These are phyloP conservation scores for Chaetomium tenue DNA, from an alignment of 495 filamentous ascomycete species.

Conservation along the genomic window DNA sequence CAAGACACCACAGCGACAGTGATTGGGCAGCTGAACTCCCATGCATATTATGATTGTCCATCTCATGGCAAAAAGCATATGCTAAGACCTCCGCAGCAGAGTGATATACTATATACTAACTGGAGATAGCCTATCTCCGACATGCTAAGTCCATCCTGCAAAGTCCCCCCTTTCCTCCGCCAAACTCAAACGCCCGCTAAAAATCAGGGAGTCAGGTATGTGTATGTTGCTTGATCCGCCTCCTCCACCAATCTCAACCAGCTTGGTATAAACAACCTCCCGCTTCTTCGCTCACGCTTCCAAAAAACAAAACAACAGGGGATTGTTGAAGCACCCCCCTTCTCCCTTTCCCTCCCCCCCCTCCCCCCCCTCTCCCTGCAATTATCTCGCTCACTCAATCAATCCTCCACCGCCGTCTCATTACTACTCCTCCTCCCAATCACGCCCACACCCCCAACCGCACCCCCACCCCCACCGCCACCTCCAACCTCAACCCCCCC, in stretches of 20 bases:
- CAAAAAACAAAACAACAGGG: no score
- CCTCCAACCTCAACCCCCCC: not conserved
- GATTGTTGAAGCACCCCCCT: not conserved
- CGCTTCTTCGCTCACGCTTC: no score
- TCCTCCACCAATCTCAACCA: not conserved
- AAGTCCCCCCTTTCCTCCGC: not conserved
- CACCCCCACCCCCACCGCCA: not conserved
- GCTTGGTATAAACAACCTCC: not conserved
- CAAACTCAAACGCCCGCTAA: not conserved
- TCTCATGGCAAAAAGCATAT: not conserved
- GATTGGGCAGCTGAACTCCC: not conserved
- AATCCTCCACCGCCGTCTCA: conserved; percentile 5
- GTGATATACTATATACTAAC: not conserved
- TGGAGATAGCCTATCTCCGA: not conserved
- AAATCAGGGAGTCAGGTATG: not conserved
- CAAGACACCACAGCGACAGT: no score
- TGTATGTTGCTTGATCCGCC: not conserved
- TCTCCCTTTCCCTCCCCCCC: not conserved
- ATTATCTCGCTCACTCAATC: not conserved
- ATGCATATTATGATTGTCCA: not conserved
- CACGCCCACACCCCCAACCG: not conserved
- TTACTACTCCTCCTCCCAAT: not conserved
- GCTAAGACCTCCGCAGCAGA: not conserved
- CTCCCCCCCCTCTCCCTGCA: not conserved
- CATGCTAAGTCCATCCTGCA: not conserved